Conservation (phyloP, 176 grass and related monocot species). For the Aechmea fasciata region DNA sequence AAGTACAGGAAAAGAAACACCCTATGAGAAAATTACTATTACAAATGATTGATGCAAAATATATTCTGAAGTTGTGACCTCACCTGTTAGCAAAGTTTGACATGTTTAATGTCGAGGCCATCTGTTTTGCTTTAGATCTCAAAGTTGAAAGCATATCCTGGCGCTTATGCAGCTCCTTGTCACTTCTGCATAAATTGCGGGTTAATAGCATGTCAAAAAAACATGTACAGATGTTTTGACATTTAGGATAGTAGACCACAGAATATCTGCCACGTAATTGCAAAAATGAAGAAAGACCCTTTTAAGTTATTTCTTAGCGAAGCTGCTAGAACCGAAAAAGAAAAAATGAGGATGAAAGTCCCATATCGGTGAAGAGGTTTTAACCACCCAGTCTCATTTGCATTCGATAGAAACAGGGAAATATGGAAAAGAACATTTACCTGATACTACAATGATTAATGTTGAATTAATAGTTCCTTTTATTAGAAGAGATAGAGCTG, state of each 20-base stretch:
- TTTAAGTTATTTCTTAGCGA: too few relatives aligned
- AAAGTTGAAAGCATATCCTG: conserved; percentile 71
- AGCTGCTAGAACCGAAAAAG: too few relatives aligned
- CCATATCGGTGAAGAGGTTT: too few relatives aligned
- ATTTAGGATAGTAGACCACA: not conserved
- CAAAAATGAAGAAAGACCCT: too few relatives aligned
- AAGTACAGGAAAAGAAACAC: not conserved
- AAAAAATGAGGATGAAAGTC: too few relatives aligned
- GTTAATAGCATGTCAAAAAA: not conserved
- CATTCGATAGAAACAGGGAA: too few relatives aligned
- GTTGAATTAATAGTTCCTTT: too few relatives aligned
- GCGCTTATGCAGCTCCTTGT: conserved; percentile 84
- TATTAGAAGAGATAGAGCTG: too few relatives aligned
- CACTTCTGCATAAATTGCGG: conserved; percentile 40
- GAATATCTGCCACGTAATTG: too few relatives aligned
- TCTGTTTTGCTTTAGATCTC: conserved; percentile 82
- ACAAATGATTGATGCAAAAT: not conserved
- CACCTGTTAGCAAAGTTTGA: conserved; percentile 89
- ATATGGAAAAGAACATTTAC: too few relatives aligned
- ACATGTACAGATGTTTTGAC: not conserved
- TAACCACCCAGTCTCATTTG: too few relatives aligned
- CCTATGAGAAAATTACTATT: not conserved
- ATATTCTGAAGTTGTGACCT: conserved; percentile 4
- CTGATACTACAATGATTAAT: too few relatives aligned
- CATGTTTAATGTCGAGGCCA: conserved; percentile 71